A percentile compares a stretch with the other conserved stretches of the same genome.
phyloP scores from a whole-genome alignment of 768 basidiomycete genomes.

The Phylloporus sp. region DNA sequence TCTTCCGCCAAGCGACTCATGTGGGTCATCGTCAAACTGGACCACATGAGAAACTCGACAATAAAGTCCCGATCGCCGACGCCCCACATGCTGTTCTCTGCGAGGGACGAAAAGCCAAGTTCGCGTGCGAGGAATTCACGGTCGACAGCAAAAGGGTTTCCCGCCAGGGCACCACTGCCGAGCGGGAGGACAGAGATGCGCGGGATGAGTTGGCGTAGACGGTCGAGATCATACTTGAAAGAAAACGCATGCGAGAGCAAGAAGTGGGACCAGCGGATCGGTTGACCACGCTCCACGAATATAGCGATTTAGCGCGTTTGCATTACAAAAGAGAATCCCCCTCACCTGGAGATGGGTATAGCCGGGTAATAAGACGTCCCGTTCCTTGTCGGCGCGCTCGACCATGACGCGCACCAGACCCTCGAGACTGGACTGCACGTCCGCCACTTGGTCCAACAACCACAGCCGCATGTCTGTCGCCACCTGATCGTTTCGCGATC shows the following conservation, averaged over 20 bases:
- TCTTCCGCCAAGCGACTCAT: constrained; percentile 95
- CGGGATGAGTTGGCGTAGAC: constrained; percentile 76
- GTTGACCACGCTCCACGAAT: constrained; percentile 78
- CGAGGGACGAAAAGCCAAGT: constrained; percentile 81
- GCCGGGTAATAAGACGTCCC: constrained; percentile 86
- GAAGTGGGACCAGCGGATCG: constrained; percentile 98
- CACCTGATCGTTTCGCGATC: constrained; percentile 97
- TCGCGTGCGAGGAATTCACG: constrained; percentile 88
- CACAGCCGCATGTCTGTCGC: constrained; percentile 98
- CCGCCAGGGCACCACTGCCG: constrained; percentile 91
- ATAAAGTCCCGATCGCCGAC: constrained; percentile 97
- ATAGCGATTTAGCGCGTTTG: neutral
- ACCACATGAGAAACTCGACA: constrained; percentile 96
- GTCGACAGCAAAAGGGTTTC: constrained; percentile 93
- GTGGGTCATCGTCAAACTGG: constrained; percentile 87
- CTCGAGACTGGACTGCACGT: constrained; percentile 64
- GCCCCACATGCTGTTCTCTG: constrained; percentile 96
- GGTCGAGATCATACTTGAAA: constrained; percentile 84
- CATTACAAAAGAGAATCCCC: neutral
- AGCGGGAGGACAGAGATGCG: constrained; percentile 92
- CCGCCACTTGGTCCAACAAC: constrained; percentile 74
- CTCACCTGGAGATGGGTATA: constrained; percentile 95
- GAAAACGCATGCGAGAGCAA: constrained; percentile 93
- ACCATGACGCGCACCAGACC: constrained; percentile 83
- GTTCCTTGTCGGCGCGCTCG: constrained; percentile 90